Percentiles rank a stretch among this genome's conserved stretches.
Evolutionary conservation across 2,329 filamentous ascomycete genomes (phyloP).

Genomic region (Trichoderma atrobrunneum): DNA sequence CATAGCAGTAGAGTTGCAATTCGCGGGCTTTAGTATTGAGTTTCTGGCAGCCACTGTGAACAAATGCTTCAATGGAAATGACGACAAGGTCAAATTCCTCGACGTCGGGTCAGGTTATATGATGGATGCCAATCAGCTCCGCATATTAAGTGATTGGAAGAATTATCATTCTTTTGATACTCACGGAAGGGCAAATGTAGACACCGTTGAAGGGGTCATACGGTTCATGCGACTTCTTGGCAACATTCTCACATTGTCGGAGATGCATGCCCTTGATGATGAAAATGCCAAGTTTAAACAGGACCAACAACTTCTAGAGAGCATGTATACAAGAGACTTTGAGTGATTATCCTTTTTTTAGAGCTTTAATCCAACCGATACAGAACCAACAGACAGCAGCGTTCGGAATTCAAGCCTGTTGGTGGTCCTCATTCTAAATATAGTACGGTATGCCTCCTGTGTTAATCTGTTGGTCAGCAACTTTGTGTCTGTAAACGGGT

Average conservation of each 20-base stretch:
- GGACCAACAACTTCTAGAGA: background rate
- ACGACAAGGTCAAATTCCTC: background rate
- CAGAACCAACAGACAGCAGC: background rate
- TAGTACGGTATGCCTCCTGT: background rate
- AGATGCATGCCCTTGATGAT: background rate
- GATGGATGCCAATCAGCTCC: background rate
- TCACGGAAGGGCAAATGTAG: background rate
- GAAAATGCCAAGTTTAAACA: background rate
- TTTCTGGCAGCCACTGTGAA: background rate
- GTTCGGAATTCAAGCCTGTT: background rate
- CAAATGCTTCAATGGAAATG: rapidly evolving
- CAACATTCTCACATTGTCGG: background rate
- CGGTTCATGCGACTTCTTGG: background rate
- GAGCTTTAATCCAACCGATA: rapidly evolving
- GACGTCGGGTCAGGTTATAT: background rate
- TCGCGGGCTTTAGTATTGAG: background rate
- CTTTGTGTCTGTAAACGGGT: background rate
- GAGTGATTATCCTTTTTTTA: background rate
- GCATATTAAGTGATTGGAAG: background rate
- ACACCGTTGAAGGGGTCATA: background rate
- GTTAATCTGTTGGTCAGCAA: background rate
- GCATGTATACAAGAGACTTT: background rate
- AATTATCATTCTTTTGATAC: background rate
- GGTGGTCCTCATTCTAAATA: background rate
- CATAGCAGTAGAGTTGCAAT: background rate